phyloP scores from a whole-genome alignment of 352 stramenopile genomes.

The Globisporangium splendens region DNA sequence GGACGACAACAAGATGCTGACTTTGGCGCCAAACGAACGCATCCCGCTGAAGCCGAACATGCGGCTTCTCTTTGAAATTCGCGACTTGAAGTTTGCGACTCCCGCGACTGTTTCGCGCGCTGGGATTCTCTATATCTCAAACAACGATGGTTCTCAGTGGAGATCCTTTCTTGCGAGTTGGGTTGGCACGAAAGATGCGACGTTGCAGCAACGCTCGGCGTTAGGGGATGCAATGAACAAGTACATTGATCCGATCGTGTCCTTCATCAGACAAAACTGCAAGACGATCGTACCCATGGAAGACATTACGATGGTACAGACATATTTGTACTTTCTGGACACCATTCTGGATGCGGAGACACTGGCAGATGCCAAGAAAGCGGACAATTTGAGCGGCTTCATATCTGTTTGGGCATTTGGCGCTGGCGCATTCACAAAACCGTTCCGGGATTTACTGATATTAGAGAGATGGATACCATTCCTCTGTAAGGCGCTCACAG shows the following conservation, averaged over 20 bases:
- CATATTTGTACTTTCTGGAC: conserved; percentile 91
- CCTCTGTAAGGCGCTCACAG: conserved; percentile 53
- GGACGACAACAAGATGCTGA: conserved; percentile 90
- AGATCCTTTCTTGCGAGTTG: conserved; percentile 90
- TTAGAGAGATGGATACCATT: conserved; percentile 86
- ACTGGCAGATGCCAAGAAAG: conserved; percentile 52
- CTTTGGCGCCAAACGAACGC: conserved; percentile 92
- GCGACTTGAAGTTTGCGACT: conserved; percentile 92
- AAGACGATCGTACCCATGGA: conserved; percentile 89
- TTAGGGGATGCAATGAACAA: conserved; percentile 72
- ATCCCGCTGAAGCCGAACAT: conserved; percentile 94
- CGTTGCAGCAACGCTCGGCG: conserved; percentile 42
- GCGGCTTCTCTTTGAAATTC: conserved; percentile 95
- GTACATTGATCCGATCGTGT: conserved; percentile 85
- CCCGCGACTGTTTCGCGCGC: conserved; percentile 93
- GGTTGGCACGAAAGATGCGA: conserved; percentile 72
- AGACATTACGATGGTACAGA: conserved; percentile 90
- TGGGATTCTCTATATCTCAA: conserved; percentile 95
- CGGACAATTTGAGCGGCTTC: conserved; percentile 89
- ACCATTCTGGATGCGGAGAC: conserved; percentile 72
- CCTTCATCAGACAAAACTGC: conserved; percentile 85
- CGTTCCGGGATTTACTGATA: conserved; percentile 87
- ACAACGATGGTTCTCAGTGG: conserved; percentile 91
- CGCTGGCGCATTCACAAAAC: conserved; percentile 90
- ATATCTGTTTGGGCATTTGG: conserved; percentile 93